Evolutionary conservation across 2,329 filamentous ascomycete genomes (phyloP), one percentile per base, ranked within the genome.

Genomic region (Emmonsiellopsis sp.): DNA sequence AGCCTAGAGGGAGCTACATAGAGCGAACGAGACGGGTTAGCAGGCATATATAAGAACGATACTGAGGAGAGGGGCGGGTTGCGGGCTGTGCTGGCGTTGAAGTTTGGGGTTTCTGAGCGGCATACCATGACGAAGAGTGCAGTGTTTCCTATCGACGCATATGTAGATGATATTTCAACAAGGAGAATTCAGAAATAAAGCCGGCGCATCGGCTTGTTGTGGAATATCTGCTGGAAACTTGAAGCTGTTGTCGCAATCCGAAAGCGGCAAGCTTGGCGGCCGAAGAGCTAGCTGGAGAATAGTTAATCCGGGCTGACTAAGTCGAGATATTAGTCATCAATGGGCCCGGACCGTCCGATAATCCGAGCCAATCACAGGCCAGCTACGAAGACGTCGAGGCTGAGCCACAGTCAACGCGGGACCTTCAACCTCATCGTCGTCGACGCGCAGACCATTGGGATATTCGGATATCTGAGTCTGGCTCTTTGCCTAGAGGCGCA

Each of bases 1-100:
- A 85, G 67, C 91, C 90, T 54, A 85, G 70, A 50, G 82, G 82
- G 51, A 85, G 76, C 82, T 84, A 47, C 41, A 50, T 32, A 42
- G 46, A 47, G n/a, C 10, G 15, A 2, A 38, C 5, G 37, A 38
- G 11, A 26, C 13, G 32, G 35, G 41, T 52, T 52, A 52, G 50
- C 31, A 15, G 40, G 10, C 13, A n/a, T 9, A 30, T 52, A 44
- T 52, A 13, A 13, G 31, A 10, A 20, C 11, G 5, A 13, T 3
- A 11, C 11, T 31, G 5, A 10, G 30, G 15, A 5, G 15, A 35
- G 30, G 15, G 38, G 50, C 20, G 31, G 15, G 41, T 15, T 34
- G 34, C 20, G 43, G 20, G 1, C 11, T 15, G 26, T 15, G 43
- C 5, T 15, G 43, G 10, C 7, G n/a, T 34, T 31, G 46, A 26